Evolutionary conservation across 495 filamentous ascomycete species (phyloP).

Genomic region (Hypoxylon crocopeplum): DNA sequence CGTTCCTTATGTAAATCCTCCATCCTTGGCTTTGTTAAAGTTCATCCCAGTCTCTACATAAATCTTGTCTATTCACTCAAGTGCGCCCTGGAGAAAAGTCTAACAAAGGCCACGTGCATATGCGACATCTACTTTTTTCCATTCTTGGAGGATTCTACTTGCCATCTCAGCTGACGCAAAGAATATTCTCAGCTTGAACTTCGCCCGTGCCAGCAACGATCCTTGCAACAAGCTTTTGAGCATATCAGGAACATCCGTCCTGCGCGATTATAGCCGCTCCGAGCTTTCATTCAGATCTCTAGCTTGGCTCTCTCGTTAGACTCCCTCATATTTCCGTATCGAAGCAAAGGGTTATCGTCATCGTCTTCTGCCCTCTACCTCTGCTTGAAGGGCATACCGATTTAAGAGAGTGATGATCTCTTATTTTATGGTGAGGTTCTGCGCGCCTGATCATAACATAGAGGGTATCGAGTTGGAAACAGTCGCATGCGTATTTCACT

Average conservation of each 20-base stretch:
- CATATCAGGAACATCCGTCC: neutral
- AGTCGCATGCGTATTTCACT: neutral
- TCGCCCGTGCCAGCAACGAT: neutral
- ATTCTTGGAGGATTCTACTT: neutral
- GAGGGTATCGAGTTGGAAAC: neutral
- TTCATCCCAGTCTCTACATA: too few species aligned
- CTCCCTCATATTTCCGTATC: neutral
- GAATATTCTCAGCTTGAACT: neutral
- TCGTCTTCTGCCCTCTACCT: too few species aligned
- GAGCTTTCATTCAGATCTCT: neutral
- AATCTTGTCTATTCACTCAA: neutral
- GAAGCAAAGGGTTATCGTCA: neutral
- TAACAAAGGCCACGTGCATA: neutral
- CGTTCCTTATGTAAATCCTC: neutral
- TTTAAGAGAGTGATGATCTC: neutral
- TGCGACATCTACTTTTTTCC: neutral
- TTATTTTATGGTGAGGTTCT: constrained; percentile 4
- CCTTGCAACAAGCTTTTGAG: too few species aligned
- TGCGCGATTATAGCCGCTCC: constrained; percentile 8
- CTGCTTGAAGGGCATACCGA: too few species aligned
- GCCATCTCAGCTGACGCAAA: neutral
- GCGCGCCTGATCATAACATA: neutral
- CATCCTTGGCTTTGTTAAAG: too few species aligned
- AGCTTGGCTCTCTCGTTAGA: neutral
- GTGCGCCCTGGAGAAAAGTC: neutral